Evolutionary conservation across 257 asterid genomes (phyloP).

Genomic region (Forsythia viridissima): DNA sequence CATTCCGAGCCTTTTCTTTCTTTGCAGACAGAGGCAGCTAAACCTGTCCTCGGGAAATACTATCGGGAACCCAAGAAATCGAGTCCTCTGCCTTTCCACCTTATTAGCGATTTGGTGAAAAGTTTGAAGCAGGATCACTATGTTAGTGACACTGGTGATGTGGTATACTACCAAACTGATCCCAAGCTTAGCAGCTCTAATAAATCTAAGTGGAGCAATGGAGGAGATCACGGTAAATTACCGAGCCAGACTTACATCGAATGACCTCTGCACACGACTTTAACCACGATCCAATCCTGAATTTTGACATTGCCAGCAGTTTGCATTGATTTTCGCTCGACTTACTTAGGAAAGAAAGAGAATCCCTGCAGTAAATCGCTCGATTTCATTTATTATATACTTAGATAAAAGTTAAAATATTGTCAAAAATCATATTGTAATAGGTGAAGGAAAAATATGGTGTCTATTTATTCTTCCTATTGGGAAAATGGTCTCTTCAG

Average conservation of each 20-base stretch:
- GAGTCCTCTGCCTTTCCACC: constrained; percentile 31
- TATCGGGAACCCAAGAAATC: constrained; percentile 38
- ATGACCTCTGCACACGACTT: no score
- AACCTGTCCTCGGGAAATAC: constrained; percentile 36
- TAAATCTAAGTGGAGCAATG: neutral
- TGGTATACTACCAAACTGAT: constrained; percentile 39
- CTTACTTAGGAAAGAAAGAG: neutral
- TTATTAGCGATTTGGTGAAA: constrained; percentile 17
- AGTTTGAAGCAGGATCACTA: constrained; percentile 37
- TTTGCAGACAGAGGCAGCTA: constrained; percentile 35
- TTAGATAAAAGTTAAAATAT: neutral
- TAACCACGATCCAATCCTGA: neutral
- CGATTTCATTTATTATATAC: neutral
- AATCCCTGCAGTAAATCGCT: neutral
- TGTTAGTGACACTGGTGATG: constrained; percentile 36
- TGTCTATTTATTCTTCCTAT: neutral
- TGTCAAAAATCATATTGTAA: neutral
- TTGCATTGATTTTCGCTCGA: neutral
- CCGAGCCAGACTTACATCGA: neutral
- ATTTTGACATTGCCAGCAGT: neutral
- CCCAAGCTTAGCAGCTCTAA: neutral
- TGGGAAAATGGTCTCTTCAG: neutral
- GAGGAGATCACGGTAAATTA: neutral
- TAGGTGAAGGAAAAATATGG: neutral
- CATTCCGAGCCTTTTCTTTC: neutral